These are phyloP conservation scores for Phyllosticta ampelicida DNA, from an alignment of 2,329 filamentous ascomycete genomes.

Conservation along the genomic window DNA sequence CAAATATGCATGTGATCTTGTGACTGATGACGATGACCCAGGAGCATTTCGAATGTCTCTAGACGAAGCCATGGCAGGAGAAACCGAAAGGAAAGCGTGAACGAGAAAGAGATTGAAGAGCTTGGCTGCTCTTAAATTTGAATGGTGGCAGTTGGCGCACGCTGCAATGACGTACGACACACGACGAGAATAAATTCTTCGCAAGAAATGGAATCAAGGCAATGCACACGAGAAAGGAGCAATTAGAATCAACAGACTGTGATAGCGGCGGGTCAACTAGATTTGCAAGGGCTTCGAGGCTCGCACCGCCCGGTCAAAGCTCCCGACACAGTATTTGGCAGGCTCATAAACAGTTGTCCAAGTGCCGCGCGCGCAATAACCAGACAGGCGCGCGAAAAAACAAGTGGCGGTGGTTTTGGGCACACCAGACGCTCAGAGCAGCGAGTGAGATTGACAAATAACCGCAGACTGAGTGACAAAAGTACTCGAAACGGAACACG, in stretches of 20 bases:
- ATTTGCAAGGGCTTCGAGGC: background rate
- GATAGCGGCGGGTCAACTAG: background rate
- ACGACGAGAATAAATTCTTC: background rate
- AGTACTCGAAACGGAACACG: background rate
- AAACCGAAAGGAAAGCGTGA: background rate
- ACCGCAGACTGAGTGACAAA: background rate
- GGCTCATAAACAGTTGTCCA: background rate
- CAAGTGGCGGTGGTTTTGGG: background rate
- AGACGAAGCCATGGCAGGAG: background rate
- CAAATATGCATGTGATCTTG: slow-evolving; percentile 6
- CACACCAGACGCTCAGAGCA: background rate
- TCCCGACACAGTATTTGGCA: background rate
- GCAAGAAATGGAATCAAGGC: background rate
- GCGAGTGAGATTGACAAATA: background rate
- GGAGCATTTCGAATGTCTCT: background rate
- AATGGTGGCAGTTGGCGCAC: background rate
- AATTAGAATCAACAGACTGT: background rate
- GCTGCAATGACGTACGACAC: background rate
- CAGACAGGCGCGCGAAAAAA: background rate
- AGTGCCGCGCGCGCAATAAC: background rate
- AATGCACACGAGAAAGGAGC: background rate
- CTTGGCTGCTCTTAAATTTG: background rate
- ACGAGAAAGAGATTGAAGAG: background rate
- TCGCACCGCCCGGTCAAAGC: background rate
- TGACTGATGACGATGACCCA: background rate